Conservation (phyloP, 176 grass and related monocot genomes). For the Aegilops sharonensis region DNA sequence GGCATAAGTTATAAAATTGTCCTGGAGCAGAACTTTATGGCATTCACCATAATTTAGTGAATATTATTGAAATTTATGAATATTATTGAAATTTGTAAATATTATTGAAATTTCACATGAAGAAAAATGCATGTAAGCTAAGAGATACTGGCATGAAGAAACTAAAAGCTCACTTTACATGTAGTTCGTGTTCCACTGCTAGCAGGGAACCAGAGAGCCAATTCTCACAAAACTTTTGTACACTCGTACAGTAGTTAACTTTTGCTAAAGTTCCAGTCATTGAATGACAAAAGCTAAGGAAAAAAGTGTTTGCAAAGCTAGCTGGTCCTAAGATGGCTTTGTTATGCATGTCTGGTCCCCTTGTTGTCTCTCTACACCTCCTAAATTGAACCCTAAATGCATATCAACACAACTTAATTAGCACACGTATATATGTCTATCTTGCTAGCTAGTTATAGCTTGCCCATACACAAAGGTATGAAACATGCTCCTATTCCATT, state of each 20-base stretch:
- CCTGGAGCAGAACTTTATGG: background rate
- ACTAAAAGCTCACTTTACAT: background rate
- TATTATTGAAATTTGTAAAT: background rate
- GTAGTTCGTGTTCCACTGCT: slow-evolving; percentile 7
- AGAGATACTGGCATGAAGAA: background rate
- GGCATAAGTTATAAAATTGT: background rate
- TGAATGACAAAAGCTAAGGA: slow-evolving; percentile 40
- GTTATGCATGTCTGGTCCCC: slow-evolving; percentile 16
- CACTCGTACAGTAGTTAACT: slow-evolving; percentile 15
- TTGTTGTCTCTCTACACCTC: background rate
- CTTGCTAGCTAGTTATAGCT: background rate
- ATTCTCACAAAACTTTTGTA: slow-evolving; percentile 31
- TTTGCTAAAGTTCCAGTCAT: slow-evolving; percentile 54
- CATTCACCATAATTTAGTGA: background rate
- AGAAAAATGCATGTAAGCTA: background rate
- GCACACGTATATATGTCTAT: background rate
- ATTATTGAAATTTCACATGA: background rate
- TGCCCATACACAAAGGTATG: background rate
- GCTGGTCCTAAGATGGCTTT: slow-evolving; percentile 52
- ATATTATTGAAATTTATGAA: background rate
- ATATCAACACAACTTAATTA: background rate
- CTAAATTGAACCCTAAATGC: background rate
- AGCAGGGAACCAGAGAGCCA: slow-evolving; percentile 18
- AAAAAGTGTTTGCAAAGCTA: slow-evolving; percentile 47
- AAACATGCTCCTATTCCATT: slow-evolving; percentile 4